phyloP scores from a whole-genome alignment of 1,284 basidiomycete genomes.

The Meripilus lineatus region DNA sequence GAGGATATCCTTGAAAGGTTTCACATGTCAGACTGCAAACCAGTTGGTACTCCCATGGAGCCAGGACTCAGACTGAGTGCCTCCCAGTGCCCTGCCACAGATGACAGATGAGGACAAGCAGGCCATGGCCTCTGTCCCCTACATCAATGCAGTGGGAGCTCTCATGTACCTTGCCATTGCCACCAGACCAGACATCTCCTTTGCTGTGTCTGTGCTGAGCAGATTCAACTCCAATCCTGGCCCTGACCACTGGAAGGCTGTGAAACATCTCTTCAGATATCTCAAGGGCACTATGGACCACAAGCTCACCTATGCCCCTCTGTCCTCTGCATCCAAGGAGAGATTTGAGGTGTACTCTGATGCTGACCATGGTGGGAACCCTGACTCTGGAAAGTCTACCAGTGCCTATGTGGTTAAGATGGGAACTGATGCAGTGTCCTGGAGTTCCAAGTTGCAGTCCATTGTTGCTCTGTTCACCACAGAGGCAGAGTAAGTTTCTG shows the following conservation, averaged over 20 bases:
- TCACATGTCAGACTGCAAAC: conserved; percentile 13
- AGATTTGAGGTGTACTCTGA: conserved; percentile 34
- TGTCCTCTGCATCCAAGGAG: conserved; percentile 9
- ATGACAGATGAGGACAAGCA: too few relatives aligned
- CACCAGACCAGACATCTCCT: conserved; percentile 37
- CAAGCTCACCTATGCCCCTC: conserved; percentile 26
- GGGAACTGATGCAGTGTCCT: conserved; percentile 28
- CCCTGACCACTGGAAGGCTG: conserved; percentile 30
- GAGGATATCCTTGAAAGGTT: conserved; percentile 13
- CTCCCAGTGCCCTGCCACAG: too few relatives aligned
- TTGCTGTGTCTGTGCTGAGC: conserved; percentile 30
- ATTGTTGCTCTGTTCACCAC: conserved; percentile 28
- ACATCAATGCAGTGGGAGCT: too few relatives aligned
- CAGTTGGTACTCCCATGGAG: conserved; percentile 17
- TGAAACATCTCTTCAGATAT: conserved; percentile 34
- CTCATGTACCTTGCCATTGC: too few relatives aligned
- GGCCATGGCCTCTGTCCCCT: conserved; percentile 23
- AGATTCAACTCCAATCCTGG: conserved; percentile 26
- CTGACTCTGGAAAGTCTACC: conserved; percentile 19
- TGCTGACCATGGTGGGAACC: conserved; percentile 28
- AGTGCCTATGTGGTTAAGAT: conserved; percentile 31
- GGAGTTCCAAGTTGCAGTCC: conserved; percentile 31
- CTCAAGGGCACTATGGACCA: conserved; percentile 31
- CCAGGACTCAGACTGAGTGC: too few relatives aligned
- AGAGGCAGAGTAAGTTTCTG: conserved; percentile 33